A percentile compares a stretch with the other conserved stretches of the same genome.
phyloP scores from a whole-genome alignment of 352 stramenopile genomes.

The Globisporangium middletonii region DNA sequence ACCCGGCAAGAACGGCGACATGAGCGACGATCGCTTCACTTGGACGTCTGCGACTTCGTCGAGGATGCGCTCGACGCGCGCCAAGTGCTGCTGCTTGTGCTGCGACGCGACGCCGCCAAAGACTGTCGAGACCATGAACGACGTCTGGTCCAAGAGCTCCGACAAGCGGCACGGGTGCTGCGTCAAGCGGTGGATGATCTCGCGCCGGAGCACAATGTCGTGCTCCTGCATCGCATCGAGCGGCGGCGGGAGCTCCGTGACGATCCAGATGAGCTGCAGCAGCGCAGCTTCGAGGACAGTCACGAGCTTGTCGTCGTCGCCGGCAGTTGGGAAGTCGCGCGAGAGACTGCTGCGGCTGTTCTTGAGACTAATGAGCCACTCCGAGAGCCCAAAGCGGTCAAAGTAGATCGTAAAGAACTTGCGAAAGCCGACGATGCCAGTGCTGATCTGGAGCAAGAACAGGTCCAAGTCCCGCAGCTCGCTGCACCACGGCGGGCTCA shows the following conservation, averaged over 20 bases:
- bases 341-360: slow-evolving; percentile 44
- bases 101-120: slow-evolving; percentile 56
- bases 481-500: slow-evolving; percentile 60
- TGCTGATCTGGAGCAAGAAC: slow-evolving; percentile 63
- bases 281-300: slow-evolving; percentile 73
- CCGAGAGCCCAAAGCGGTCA: slow-evolving; percentile 68
- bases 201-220: slow-evolving; percentile 67
- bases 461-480: slow-evolving; percentile 73
- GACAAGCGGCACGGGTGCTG: slow-evolving; percentile 68
- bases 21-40: slow-evolving; percentile 30
- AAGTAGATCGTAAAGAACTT: slow-evolving; percentile 81
- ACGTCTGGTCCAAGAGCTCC: slow-evolving; percentile 74
- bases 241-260: slow-evolving; percentile 76
- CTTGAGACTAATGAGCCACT: slow-evolving; percentile 64
- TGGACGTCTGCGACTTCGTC: slow-evolving; percentile 73
- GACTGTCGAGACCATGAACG: slow-evolving; percentile 62
- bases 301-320: slow-evolving; percentile 58
- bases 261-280: slow-evolving; percentile 79
- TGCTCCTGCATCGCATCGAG: slow-evolving; percentile 50
- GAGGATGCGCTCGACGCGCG: slow-evolving; percentile 52
- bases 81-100: slow-evolving; percentile 63
- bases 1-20: slow-evolving; percentile 23
- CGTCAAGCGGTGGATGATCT: slow-evolving; percentile 84
- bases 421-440: slow-evolving; percentile 46
- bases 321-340: slow-evolving; percentile 19